Conservation (phyloP, 139 green algal genomes). For the Closterium sp. region DNA sequence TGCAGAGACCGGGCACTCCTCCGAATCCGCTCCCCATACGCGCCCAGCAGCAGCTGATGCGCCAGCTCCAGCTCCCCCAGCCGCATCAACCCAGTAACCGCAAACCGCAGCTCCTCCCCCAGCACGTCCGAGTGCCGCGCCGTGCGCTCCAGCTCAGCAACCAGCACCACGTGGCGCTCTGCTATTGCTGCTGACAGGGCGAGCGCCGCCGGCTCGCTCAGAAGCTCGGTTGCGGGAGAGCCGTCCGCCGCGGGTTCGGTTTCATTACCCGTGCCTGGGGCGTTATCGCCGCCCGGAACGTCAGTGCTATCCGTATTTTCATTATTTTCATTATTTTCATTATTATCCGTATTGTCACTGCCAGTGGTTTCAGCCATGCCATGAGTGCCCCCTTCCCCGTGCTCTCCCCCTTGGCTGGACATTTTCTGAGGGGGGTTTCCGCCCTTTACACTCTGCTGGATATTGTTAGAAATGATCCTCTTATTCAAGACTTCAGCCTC, state of each 20-base stretch:
- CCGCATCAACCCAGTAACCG: slow-evolving; percentile 7
- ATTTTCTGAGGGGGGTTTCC: background rate
- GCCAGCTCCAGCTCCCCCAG: slow-evolving; percentile 13
- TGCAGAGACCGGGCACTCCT: background rate
- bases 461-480: too few species aligned
- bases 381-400: too few species aligned
- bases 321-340: too few species aligned
- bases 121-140: background rate
- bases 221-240: background rate
- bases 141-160: background rate
- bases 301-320: too few species aligned
- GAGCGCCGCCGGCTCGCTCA: background rate
- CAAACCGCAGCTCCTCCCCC: slow-evolving; percentile 12
- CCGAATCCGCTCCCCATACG: slow-evolving; percentile 1
- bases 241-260: background rate
- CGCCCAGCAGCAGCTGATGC: slow-evolving; percentile 12
- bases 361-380: too few species aligned
- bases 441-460: background rate
- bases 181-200: background rate
- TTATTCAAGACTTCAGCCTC: too few species aligned
- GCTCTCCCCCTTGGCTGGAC: background rate
- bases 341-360: too few species aligned
- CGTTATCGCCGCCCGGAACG: too few species aligned
- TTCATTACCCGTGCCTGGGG: too few species aligned
- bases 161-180: slow-evolving; percentile 5